Conservation (phyloP, 2,329 filamentous ascomycete species). For the Rhynchosporium agropyri region DNA sequence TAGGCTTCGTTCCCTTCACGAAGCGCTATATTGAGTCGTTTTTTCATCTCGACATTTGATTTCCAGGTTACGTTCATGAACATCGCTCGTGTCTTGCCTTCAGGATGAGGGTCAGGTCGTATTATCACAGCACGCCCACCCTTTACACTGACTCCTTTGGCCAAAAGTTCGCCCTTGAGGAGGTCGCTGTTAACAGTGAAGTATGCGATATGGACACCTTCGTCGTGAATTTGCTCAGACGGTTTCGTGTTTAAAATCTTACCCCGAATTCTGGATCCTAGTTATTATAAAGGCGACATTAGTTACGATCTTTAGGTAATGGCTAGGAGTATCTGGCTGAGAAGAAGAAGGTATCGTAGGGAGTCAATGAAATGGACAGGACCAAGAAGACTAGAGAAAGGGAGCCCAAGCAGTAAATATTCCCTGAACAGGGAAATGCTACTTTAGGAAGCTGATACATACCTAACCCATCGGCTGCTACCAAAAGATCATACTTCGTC, state of each 20-base stretch:
- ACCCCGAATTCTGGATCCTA: constrained; percentile 51
- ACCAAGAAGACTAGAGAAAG: no score
- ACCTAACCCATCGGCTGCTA: constrained; percentile 54
- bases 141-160: constrained; percentile 18
- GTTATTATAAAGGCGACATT: constrained; percentile 17
- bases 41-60: constrained; percentile 20
- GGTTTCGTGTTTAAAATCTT: constrained; percentile 43
- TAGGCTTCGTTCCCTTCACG: constrained; percentile 19
- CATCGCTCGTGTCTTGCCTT: constrained; percentile 19
- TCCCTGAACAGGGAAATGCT: no score
- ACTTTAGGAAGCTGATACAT: no score
- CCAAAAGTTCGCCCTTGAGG: constrained; percentile 19
- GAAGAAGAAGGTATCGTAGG: no score
- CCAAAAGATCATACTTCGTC: constrained; percentile 50
- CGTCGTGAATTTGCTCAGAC: constrained; percentile 29
- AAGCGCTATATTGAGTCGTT: constrained; percentile 17
- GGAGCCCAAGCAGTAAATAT: no score
- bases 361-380: no score
- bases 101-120: constrained; percentile 22
- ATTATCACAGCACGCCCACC: constrained; percentile 22
- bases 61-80: constrained; percentile 23
- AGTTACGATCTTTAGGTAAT: no score
- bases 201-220: constrained; percentile 42
- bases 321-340: no score
- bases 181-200: constrained; percentile 42